phyloP scores from a whole-genome alignment of 2,329 filamentous ascomycete species.

The Stachybotrys chartarum region DNA sequence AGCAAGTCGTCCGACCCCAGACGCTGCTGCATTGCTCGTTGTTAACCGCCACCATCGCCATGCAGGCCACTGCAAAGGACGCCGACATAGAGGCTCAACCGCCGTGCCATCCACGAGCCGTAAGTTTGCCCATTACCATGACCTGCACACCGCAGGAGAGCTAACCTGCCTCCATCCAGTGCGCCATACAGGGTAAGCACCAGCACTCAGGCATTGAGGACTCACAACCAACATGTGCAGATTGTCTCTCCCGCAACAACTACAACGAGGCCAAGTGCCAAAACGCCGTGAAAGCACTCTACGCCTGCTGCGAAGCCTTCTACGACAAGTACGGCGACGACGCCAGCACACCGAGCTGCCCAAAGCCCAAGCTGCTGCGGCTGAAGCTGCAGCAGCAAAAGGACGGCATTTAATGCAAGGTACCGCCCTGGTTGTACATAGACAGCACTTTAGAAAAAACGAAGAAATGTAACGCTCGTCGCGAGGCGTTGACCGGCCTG shows the following conservation, averaged over 20 bases:
- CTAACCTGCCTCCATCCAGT: conserved; percentile 41
- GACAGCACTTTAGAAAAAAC: conserved; percentile 1
- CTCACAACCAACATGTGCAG: conserved; percentile 35
- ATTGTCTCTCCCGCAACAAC: conserved; percentile 75
- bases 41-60: conserved; percentile 20
- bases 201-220: conserved; percentile 1
- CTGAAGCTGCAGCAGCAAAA: conserved; percentile 78
- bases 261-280: conserved; percentile 84
- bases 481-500: conserved; percentile 34
- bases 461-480: conserved; percentile 38
- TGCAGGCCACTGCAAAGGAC: conserved; percentile 26
- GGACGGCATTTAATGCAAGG: conserved; percentile 15
- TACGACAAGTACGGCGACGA: conserved; percentile 73
- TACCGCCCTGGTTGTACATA: neutral
- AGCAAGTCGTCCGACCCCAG: neutral
- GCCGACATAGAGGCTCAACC: conserved; percentile 68
- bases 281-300: conserved; percentile 71
- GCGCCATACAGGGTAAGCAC: conserved; percentile 74
- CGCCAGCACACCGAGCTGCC: conserved; percentile 75
- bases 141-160: neutral
- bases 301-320: conserved; percentile 88
- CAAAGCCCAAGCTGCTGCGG: conserved; percentile 69
- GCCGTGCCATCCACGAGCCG: conserved; percentile 79
- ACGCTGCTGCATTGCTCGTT: neutral
- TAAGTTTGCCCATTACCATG: conserved; percentile 33